phyloP scores from a whole-genome alignment of 257 asterid genomes.

The Solanum piurae region DNA sequence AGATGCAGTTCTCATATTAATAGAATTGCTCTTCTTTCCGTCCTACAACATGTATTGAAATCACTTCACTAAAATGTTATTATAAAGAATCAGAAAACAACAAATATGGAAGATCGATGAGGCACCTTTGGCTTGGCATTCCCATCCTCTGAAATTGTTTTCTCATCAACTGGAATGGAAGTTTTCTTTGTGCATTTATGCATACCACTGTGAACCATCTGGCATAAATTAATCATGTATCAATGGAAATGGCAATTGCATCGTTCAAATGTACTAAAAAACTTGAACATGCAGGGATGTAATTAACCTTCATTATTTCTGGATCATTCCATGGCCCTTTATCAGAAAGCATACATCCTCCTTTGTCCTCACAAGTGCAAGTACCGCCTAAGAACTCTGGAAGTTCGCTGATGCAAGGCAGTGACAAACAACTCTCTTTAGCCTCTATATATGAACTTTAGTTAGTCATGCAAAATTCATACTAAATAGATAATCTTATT shows the following conservation, averaged over 20 bases:
- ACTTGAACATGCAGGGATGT: neutral
- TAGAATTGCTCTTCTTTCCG: slow-evolving; percentile 33
- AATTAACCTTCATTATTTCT: slow-evolving; percentile 71
- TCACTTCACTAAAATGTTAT: neutral
- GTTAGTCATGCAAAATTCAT: neutral
- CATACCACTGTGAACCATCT: slow-evolving; percentile 83
- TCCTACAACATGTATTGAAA: neutral
- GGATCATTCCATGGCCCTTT: slow-evolving; percentile 96
- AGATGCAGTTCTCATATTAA: slow-evolving; percentile 24
- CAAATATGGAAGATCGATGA: neutral
- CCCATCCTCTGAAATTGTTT: slow-evolving; percentile 58
- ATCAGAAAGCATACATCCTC: slow-evolving; percentile 88
- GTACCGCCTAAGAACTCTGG: slow-evolving; percentile 96
- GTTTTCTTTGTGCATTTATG: slow-evolving; percentile 61
- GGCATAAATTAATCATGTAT: neutral
- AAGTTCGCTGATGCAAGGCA: slow-evolving; percentile 52
- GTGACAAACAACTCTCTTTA: neutral
- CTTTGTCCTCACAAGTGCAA: slow-evolving; percentile 78
- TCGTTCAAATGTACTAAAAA: neutral
- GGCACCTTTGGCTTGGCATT: slow-evolving; percentile 21
- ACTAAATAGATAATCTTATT: neutral
- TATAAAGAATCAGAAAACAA: neutral
- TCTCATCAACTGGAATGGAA: slow-evolving; percentile 40
- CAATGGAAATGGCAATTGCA: neutral
- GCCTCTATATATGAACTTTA: neutral